Percentiles rank a stretch among this genome's conserved stretches.
phyloP scores from a whole-genome alignment of 345 rosid species.

The Populus nigra region DNA sequence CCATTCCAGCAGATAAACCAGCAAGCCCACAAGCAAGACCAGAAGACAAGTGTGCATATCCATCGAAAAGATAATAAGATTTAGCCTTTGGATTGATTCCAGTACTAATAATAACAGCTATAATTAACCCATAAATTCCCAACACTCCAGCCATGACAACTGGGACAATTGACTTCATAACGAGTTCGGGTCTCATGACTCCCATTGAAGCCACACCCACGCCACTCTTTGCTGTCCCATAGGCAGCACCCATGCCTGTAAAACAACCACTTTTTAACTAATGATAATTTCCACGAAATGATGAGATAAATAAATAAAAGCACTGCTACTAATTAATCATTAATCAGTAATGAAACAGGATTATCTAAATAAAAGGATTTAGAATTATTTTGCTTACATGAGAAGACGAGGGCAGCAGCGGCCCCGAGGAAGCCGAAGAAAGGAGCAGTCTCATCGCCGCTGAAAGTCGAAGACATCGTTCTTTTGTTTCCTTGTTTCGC shows the following conservation, averaged over 20 bases:
- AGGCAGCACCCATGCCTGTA: constrained; percentile 29
- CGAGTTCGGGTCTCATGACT: constrained; percentile 28
- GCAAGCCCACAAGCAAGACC: constrained; percentile 29
- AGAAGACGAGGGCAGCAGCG: constrained; percentile 31
- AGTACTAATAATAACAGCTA: constrained; percentile 28
- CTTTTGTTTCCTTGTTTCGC: too few species aligned
- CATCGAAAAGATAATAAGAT: constrained; percentile 26
- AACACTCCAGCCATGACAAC: constrained; percentile 32
- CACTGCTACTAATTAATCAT: too few species aligned
- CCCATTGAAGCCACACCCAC: constrained; percentile 31
- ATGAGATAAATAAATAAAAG: too few species aligned
- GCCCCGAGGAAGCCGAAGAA: constrained; percentile 36
- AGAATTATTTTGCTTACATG: constrained; percentile 11
- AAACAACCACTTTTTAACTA: constrained; percentile 14
- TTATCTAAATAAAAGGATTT: not conserved
- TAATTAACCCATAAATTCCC: constrained; percentile 28
- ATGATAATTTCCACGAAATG: not conserved
- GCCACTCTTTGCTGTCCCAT: constrained; percentile 29
- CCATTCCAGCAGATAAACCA: constrained; percentile 32
- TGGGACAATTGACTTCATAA: constrained; percentile 29
- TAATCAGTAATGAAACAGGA: too few species aligned
- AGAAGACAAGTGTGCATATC: constrained; percentile 27
- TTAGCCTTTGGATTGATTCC: constrained; percentile 30
- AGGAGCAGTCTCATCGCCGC: constrained; percentile 37
- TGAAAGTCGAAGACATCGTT: constrained; percentile 21